A percentile compares a stretch with the other conserved stretches of the same genome.
phyloP scores from a whole-genome alignment of 2,329 filamentous ascomycete genomes.

The Neurospora crassa region DNA sequence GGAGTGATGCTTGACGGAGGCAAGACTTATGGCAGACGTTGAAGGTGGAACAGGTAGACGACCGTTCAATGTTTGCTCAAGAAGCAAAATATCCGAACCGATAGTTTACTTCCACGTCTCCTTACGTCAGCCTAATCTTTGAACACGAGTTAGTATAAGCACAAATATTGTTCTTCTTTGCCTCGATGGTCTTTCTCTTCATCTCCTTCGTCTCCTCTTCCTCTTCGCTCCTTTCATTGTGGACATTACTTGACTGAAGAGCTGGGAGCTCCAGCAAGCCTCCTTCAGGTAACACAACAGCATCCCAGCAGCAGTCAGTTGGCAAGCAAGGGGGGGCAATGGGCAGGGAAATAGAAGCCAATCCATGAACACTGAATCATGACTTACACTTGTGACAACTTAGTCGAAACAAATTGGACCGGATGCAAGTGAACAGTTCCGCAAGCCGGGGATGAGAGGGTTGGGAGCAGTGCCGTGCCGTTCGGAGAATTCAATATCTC shows the following conservation, averaged over 20 bases:
- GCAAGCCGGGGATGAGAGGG: background rate
- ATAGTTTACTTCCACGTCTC: background rate
- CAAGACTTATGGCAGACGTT: background rate
- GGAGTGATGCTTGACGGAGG: background rate
- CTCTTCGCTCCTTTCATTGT: background rate
- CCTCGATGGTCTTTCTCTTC: background rate
- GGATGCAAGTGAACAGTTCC: background rate
- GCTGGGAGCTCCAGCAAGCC: constrained; percentile 1
- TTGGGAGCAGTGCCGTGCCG: background rate
- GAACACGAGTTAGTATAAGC: background rate
- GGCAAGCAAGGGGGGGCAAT: background rate
- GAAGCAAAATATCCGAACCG: background rate
- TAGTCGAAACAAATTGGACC: background rate
- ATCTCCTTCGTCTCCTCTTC: background rate
- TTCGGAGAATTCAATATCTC: background rate
- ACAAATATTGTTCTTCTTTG: background rate
- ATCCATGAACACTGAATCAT: background rate
- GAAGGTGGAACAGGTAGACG: background rate
- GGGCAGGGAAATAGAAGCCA: background rate
- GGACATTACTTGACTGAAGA: background rate
- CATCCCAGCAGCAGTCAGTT: background rate
- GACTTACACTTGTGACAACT: background rate
- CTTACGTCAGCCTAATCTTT: background rate
- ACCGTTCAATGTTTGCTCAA: background rate
- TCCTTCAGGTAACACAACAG: constrained; percentile 6